Evolutionary conservation across 768 basidiomycete species (phyloP), one percentile per base, ranked within the genome.

Genomic region (Fistulinella prunicolor): DNA sequence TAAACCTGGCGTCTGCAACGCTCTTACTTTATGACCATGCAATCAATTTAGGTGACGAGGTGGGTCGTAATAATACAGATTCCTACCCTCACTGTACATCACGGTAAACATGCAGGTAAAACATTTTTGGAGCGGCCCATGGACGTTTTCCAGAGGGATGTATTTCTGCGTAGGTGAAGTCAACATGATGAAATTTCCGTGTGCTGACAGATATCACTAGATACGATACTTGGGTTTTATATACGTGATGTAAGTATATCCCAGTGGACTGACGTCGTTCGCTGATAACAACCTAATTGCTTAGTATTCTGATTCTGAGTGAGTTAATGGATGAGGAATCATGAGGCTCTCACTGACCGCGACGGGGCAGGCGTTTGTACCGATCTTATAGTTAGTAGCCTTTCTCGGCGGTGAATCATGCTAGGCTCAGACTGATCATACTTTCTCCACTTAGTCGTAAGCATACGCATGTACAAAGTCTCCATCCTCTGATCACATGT

Each of bases 21-120:
- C 43, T 56, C 28, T 30, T 55, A 20, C 28, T 55, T 9, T 51
- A 56, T 32, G 54, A 55, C 20, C 54, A 56, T 16, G 41, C 24
- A 17, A 50, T 50, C 21, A 38, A 42, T n/a, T 26, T 55, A 1
- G 26, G 14, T 9, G 43, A 38, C 17, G 48, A 56, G 38, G 54
- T 51, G 45, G 19, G 48, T 32, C 9, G 5, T 35, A 7, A 6
- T 23, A 17, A 6, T 23, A 17, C 20, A n/a, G 23, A 7, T 23
- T 19, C n/a, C 20, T 22, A 26, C 6, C 13, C 35, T 14, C 16
- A 36, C 13, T 13, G 10, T 41, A 35, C 17, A 38, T 16, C 12
- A 6, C 14, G 12, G 12, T 24, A 38, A 40, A 23, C 29, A 36
- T 13, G 4, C 24, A 55, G 54, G 44, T 51, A 16, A 47, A 51